These are phyloP conservation scores for Antitrichia curtipendula DNA, from an alignment of 225 moss, liverwort and hornwort genomes.

Conservation along the genomic window DNA sequence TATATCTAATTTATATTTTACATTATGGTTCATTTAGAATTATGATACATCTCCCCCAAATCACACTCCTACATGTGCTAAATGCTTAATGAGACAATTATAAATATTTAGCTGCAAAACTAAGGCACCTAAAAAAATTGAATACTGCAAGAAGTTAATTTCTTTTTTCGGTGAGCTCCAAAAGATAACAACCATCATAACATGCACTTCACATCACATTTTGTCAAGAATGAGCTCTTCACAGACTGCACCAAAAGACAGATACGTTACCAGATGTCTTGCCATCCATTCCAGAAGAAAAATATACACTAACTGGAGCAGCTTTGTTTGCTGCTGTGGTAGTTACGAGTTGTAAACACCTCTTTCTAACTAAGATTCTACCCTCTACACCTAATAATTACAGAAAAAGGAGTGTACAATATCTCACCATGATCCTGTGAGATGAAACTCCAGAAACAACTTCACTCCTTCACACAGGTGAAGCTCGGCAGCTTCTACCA, in stretches of 20 bases:
- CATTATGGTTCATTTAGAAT: not conserved
- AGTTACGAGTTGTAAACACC: constrained; percentile 4
- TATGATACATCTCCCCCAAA: not conserved
- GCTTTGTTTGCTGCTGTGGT: not conserved
- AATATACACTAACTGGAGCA: not conserved
- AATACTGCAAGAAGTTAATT: not conserved
- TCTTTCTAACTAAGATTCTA: not conserved
- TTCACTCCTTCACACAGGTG: not conserved
- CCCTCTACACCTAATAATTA: not conserved
- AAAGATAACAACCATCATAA: not conserved
- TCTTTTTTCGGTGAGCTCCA: not conserved
- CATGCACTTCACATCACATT: not conserved
- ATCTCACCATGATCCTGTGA: not conserved
- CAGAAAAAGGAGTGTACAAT: not conserved
- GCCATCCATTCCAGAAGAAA: not conserved
- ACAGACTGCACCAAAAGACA: not conserved
- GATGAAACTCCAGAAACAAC: not conserved
- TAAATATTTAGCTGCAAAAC: not conserved
- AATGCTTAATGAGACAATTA: not conserved
- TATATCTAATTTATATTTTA: not conserved
- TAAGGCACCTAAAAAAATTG: not conserved
- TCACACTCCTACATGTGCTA: not conserved
- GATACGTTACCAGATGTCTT: not conserved
- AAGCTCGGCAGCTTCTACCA: not conserved
- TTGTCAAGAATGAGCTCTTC: not conserved